Percentiles rank a stretch among this genome's conserved stretches.
Evolutionary conservation across 768 basidiomycete species (phyloP).

Genomic region (Rhodotorula babjevae): DNA sequence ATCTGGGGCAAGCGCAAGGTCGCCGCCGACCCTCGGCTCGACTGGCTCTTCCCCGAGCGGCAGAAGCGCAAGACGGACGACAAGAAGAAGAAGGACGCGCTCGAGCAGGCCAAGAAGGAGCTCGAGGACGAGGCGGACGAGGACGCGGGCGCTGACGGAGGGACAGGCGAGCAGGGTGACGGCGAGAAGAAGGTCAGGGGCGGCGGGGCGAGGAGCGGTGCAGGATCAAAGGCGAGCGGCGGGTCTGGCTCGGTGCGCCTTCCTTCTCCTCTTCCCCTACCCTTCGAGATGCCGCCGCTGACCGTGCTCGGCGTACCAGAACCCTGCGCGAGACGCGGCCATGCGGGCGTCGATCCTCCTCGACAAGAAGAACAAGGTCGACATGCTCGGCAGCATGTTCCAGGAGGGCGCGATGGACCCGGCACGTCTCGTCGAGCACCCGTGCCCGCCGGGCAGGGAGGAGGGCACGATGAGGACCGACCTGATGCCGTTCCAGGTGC

Average conservation of each 20-base stretch:
- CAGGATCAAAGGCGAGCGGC: not conserved
- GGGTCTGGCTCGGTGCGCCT: no score
- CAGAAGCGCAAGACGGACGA: conserved; percentile 3
- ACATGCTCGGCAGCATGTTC: conserved; percentile 43
- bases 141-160: not conserved
- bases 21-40: conserved; percentile 15
- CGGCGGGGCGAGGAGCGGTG: not conserved
- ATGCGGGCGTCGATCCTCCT: conserved; percentile 5
- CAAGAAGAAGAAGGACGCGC: not conserved
- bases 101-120: not conserved
- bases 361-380: conserved; percentile 3
- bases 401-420: conserved; percentile 54
- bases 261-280: not conserved
- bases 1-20: conserved; percentile 26
- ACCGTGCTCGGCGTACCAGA: not conserved
- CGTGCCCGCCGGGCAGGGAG: conserved; percentile 64
- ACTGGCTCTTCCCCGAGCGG: conserved; percentile 27
- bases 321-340: not conserved
- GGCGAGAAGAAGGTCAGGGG: not conserved
- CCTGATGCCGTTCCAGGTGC: conserved; percentile 75
- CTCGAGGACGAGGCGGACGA: not conserved
- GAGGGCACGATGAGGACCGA: conserved; percentile 66
- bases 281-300: not conserved
- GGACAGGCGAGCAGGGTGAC: no score
- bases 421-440: conserved; percentile 64